Base-by-base conservation (phyloP, 2,329 filamentous ascomycete genomes). In the Aspergillus fructus region DNA sequence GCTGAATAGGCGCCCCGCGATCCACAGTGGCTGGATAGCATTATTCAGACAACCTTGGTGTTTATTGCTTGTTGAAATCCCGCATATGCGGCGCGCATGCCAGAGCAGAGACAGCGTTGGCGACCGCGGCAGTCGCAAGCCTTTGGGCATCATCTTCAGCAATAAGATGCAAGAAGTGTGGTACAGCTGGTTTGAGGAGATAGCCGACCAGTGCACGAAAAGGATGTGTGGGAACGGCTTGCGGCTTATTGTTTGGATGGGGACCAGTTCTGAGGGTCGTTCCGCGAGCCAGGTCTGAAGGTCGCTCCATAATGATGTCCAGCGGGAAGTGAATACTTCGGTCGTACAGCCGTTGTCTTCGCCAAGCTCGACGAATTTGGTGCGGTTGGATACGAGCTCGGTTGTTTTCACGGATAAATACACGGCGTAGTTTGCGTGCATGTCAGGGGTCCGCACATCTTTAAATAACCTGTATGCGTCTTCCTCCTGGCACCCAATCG, bases 381-480 rank as follows among this genome's bases (percentile, higher is more conserved):
- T 82, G 17, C 77, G 78, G 52, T 79, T 74, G 8, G 79, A 76
- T 12, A 83, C 71, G 3, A 85, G 75, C 61, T 83, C 78, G 57
- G 79, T 82, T 2, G 78, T 78, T 55, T 76, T 78, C 4, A 83
- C 79, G 50, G 78, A 81, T 1, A 87, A 75, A 60, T 82, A 86
- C 2, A 86, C 83, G 7, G 83, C 77, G 61, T 83, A 83, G 62
- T 86, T 86, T 33, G 84, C 84, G 59, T 84, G 79, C 76, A 82
- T 83, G 61, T 86, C 84, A 5, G 79, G 74, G 41, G 71, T 70
- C 4, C 68, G 63, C 4, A 66, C 63, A 15, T 74, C 68, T 47
- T 68, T 66, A 62, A 80, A 75, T 55, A 80, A 62, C 43, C 67
- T 62, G 15, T 69, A 66, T 4, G 75, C 74, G 17, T 75, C 71